Evolutionary conservation across 768 basidiomycete species (phyloP).

Genomic region (Fomitopsis serialis): DNA sequence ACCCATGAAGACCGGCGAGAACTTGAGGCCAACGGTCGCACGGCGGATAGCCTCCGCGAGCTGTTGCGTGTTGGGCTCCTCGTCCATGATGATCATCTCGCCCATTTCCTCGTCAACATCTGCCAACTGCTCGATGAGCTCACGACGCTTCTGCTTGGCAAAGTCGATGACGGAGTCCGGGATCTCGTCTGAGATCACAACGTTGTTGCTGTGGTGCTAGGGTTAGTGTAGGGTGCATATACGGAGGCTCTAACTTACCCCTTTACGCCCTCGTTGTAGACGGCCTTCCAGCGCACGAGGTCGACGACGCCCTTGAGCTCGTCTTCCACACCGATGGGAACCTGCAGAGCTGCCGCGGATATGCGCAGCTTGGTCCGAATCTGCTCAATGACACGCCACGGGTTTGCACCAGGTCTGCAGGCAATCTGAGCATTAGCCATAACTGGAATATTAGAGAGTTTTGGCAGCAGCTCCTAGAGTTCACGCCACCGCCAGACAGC

Average conservation of each 20-base stretch:
- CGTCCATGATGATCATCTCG: constrained; percentile 85
- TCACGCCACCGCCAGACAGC: too few species aligned
- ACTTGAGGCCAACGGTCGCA: constrained; percentile 80
- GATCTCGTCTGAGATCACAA: constrained; percentile 84
- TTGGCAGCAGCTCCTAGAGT: too few species aligned
- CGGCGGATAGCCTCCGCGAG: constrained; percentile 85
- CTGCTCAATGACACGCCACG: constrained; percentile 91
- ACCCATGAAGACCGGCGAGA: constrained; percentile 95
- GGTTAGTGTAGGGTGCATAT: not conserved
- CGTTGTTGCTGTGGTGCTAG: constrained; percentile 47
- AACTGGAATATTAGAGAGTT: too few species aligned
- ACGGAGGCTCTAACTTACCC: too few species aligned
- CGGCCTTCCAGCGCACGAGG: constrained; percentile 87
- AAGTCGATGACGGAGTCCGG: constrained; percentile 69
- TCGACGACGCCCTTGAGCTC: constrained; percentile 90
- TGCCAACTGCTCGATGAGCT: constrained; percentile 91
- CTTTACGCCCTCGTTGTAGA: constrained; percentile 93
- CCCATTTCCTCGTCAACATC: constrained; percentile 96
- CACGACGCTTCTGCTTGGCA: constrained; percentile 78
- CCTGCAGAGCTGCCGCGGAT: constrained; percentile 90
- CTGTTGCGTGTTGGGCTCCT: constrained; percentile 64
- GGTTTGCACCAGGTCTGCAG: constrained; percentile 88
- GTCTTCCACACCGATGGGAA: constrained; percentile 90
- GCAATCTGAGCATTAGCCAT: not conserved
- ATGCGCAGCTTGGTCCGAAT: constrained; percentile 89